Percentiles rank a stretch among this genome's conserved stretches.
These are phyloP conservation scores for Mucor circinelloides DNA, from an alignment of 371 early-diverging fungal species.

Conservation along the genomic window DNA sequence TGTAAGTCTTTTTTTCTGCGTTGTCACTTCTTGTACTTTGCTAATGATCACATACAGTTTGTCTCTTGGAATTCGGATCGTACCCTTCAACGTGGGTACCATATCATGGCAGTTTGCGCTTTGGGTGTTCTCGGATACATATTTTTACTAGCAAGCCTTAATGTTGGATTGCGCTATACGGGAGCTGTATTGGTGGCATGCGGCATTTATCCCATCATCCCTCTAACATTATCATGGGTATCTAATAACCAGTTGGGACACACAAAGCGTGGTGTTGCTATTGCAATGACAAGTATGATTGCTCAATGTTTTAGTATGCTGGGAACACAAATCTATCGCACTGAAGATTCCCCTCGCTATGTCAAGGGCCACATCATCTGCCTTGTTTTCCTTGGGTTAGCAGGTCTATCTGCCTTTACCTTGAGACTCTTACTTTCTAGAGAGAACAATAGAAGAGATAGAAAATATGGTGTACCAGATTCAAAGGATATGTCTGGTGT, in stretches of 20 bases:
- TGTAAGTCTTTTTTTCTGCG: slow-evolving; percentile 16
- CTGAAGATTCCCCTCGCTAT: slow-evolving; percentile 52
- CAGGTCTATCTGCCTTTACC: slow-evolving; percentile 17
- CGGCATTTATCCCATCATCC: slow-evolving; percentile 59
- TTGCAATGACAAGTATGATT: slow-evolving; percentile 56
- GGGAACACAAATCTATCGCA: slow-evolving; percentile 61
- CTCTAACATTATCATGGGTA: slow-evolving; percentile 57
- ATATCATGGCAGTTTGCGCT: slow-evolving; percentile 29
- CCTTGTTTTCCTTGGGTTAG: slow-evolving; percentile 37
- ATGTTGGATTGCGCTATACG: slow-evolving; percentile 49
- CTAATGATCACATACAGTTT: slow-evolving; percentile 12
- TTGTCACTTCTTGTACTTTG: not conserved
- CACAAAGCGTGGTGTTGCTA: slow-evolving; percentile 58
- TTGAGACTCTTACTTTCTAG: slow-evolving; percentile 43
- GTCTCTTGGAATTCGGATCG: slow-evolving; percentile 45
- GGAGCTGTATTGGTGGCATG: slow-evolving; percentile 59
- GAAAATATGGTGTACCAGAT: slow-evolving; percentile 9
- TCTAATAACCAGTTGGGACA: slow-evolving; percentile 61
- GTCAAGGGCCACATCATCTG: slow-evolving; percentile 56
- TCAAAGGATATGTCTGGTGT: slow-evolving; percentile 14
- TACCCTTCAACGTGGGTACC: slow-evolving; percentile 39
- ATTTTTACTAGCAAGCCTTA: slow-evolving; percentile 36
- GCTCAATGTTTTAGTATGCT: slow-evolving; percentile 60
- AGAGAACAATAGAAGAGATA: slow-evolving; percentile 52
- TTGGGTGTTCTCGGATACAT: slow-evolving; percentile 43